Evolutionary conservation across 2,329 filamentous ascomycete species (phyloP).

Genomic region (Daldinia eschscholtzii): DNA sequence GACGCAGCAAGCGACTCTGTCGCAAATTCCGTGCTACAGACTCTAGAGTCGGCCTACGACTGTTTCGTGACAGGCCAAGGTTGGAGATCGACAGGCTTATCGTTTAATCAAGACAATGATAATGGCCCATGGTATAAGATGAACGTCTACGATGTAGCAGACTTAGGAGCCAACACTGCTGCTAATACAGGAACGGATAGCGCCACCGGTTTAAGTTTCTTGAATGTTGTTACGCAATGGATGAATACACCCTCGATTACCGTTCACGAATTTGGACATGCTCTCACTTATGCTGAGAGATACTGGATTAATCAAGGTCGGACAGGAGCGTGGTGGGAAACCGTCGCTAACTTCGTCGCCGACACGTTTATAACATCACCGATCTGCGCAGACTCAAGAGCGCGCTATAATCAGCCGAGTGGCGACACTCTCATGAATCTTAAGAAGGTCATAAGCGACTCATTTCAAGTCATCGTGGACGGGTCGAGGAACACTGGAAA

Average conservation of each 20-base stretch:
- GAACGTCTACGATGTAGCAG: constrained; percentile 59
- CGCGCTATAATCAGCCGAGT: constrained; percentile 52
- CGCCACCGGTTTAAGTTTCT: constrained; percentile 56
- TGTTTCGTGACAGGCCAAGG: constrained; percentile 56
- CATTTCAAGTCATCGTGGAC: constrained; percentile 63
- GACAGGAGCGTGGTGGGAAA: constrained; percentile 66
- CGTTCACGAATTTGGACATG: constrained; percentile 65
- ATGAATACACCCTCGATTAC: constrained; percentile 57
- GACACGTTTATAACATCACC: constrained; percentile 62
- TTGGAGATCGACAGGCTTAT: constrained; percentile 57
- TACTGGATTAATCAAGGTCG: constrained; percentile 60
- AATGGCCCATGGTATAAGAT: constrained; percentile 60
- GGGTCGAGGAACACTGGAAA: constrained; percentile 58
- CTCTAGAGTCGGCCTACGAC: constrained; percentile 61
- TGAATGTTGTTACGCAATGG: constrained; percentile 59
- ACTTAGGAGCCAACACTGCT: constrained; percentile 55
- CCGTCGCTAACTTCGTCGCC: constrained; percentile 63
- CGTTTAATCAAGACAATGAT: constrained; percentile 52
- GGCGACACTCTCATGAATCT: constrained; percentile 58
- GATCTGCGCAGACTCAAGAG: constrained; percentile 57
- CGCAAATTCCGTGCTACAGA: constrained; percentile 53
- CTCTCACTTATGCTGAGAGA: constrained; percentile 59
- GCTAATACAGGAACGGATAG: constrained; percentile 59
- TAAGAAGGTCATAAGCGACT: constrained; percentile 61
- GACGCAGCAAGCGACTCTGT: constrained; percentile 48